phyloP scores from a whole-genome alignment of 257 asterid genomes.

The Ophiorrhiza pumila region DNA sequence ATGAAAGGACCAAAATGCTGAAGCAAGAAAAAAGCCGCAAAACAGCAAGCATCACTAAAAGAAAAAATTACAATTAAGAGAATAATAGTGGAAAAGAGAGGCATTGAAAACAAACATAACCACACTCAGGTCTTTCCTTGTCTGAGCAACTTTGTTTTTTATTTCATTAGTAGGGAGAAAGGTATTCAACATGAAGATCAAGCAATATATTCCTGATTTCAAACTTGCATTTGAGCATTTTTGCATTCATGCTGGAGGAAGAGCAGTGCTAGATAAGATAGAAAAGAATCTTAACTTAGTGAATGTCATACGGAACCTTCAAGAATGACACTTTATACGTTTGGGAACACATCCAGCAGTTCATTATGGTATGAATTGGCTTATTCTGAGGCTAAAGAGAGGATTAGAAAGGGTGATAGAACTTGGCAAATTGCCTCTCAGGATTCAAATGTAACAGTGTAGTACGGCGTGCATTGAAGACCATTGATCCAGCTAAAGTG shows the following conservation, averaged over 20 bases:
- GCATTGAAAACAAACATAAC: conserved; percentile 29
- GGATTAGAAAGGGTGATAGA: too few relatives aligned
- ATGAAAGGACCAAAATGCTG: too few relatives aligned
- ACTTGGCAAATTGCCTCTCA: conserved; percentile 38
- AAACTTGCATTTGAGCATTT: conserved; percentile 42
- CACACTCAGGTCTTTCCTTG: conserved; percentile 28
- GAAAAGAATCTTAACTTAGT: conserved; percentile 34
- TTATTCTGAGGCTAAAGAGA: conserved; percentile 45
- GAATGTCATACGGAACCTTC: conserved; percentile 46
- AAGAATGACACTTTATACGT: too few relatives aligned
- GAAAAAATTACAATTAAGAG: too few relatives aligned
- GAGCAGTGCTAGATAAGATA: conserved; percentile 35
- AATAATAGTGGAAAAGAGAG: too few relatives aligned
- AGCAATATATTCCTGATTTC: conserved; percentile 39
- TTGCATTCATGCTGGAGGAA: too few relatives aligned
- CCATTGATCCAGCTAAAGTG: conserved; percentile 31
- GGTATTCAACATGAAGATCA: conserved; percentile 28
- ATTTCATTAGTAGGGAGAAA: conserved; percentile 12
- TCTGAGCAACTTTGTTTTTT: conserved; percentile 26
- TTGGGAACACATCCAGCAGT: too few relatives aligned
- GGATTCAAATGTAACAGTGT: conserved; percentile 48
- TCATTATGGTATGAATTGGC: too few relatives aligned
- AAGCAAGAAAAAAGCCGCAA: too few relatives aligned
- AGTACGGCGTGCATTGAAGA: conserved; percentile 38
- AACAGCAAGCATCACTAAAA: too few relatives aligned